Base-by-base conservation (phyloP, 176 grass and related monocot species). In the Rhipidocladum racemiflorum region DNA sequence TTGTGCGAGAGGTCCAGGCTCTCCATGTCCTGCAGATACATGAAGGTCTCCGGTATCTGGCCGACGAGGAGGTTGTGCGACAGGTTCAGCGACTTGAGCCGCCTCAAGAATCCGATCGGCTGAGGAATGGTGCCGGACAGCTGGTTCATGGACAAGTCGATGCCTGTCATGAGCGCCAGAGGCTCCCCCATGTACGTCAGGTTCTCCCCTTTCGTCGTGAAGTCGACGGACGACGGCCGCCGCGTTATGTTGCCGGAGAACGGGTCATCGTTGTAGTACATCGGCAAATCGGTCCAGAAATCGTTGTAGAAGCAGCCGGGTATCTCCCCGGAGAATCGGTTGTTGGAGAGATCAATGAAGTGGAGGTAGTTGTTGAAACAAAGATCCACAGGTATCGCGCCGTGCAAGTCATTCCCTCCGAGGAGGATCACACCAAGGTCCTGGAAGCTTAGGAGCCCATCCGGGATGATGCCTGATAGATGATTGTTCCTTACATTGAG, bases 1-100 rank as follows among this genome's bases (percentile, higher is more conserved):
- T 87, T 82, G 81, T 87, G 61, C 2, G 85, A 82, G 48, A 87
- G 46, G 66, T 76, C 85, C 46, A 87, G 65, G 36, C 70, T 87
- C 65, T 87, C 78, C 40, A 87, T 30, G 16, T 87, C 17, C 0
- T 8, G 14, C 34, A 87, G 39, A 27, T 48, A 4, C 18, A 61
- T 61, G 27, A 87, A 81, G 4, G 29, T 75, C 42, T 35, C 78
- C 2, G 85, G 85, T 35, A 87, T 76, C 61, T 39, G 32, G 34
- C 85, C 78, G 35, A 25, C 23, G 16, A 87, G 48, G 50, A 18
- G 44, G 54, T 87, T 82, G 35, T 76, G 67, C 48, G 85, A 87
- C 38, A 87, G 20, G 70, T 87, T 82, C 5, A 87, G 61, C 1
- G 75, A 75, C 56, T 87, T 76, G 13, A 87, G 68, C 28, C 70